phyloP scores from a whole-genome alignment of 2,329 filamentous ascomycete genomes.

The Cryoendolithus antarcticus region DNA sequence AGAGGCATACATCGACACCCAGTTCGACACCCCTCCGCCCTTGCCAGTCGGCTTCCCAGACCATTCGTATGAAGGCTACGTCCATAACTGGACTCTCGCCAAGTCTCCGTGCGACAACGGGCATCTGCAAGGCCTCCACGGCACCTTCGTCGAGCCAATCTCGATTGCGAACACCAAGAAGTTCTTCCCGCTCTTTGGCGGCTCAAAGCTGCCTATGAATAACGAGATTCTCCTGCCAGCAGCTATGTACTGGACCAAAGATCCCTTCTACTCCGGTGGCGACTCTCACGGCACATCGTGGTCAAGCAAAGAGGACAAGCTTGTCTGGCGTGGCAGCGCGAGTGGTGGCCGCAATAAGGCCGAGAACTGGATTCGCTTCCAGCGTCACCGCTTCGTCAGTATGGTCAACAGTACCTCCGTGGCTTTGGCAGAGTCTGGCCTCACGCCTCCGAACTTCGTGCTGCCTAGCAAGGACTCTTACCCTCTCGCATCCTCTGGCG shows the following conservation, averaged over 20 bases:
- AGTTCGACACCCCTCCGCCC: slow-evolving; percentile 27
- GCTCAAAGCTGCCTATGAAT: slow-evolving; percentile 37
- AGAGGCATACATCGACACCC: slow-evolving; percentile 21
- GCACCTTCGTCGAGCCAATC: slow-evolving; percentile 37
- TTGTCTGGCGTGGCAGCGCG: slow-evolving; percentile 38
- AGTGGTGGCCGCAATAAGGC: slow-evolving; percentile 34
- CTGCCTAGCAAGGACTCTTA: slow-evolving; percentile 28
- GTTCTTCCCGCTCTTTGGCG: slow-evolving; percentile 38
- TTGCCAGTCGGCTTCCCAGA: slow-evolving; percentile 18
- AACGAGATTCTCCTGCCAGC: slow-evolving; percentile 41
- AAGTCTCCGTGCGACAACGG: slow-evolving; percentile 35
- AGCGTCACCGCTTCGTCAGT: slow-evolving; percentile 61
- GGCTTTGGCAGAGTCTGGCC: slow-evolving; percentile 32
- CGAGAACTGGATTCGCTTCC: slow-evolving; percentile 58
- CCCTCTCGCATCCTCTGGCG: slow-evolving; percentile 16
- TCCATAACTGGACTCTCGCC: slow-evolving; percentile 34
- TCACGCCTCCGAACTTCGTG: slow-evolving; percentile 26
- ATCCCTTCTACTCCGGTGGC: slow-evolving; percentile 31
- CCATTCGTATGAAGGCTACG: slow-evolving; percentile 32
- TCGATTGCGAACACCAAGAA: slow-evolving; percentile 31
- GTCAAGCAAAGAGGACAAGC: slow-evolving; percentile 28
- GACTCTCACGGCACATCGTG: slow-evolving; percentile 28
- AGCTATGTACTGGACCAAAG: slow-evolving; percentile 37
- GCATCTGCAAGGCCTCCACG: slow-evolving; percentile 33
- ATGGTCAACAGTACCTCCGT: slow-evolving; percentile 59